Conservation (phyloP, 2,329 filamentous ascomycete species). For the Coleophoma cylindrospora region DNA sequence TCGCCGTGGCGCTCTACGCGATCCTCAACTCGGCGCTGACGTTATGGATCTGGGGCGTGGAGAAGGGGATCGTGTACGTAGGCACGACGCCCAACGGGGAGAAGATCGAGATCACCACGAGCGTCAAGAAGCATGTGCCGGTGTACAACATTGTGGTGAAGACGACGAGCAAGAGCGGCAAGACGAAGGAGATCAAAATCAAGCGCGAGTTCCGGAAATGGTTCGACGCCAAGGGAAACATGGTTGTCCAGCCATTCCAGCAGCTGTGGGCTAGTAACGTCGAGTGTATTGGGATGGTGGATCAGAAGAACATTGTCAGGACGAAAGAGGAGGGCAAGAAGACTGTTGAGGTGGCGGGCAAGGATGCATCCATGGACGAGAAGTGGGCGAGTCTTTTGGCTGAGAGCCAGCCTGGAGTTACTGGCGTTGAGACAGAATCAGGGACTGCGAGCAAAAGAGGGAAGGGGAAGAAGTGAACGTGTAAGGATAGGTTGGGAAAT, state of each 20-base stretch:
- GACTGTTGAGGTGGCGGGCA: slow-evolving; percentile 6
- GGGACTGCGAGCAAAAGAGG: slow-evolving; percentile 15
- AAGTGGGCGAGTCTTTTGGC: slow-evolving; percentile 24
- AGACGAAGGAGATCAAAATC: slow-evolving; percentile 38
- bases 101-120: slow-evolving; percentile 69
- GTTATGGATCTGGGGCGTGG: slow-evolving; percentile 79
- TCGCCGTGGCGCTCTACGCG: slow-evolving; percentile 76
- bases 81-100: slow-evolving; percentile 62
- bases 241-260: slow-evolving; percentile 74
- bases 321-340: slow-evolving; percentile 17
- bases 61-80: slow-evolving; percentile 77
- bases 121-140: slow-evolving; percentile 73
- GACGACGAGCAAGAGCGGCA: slow-evolving; percentile 27
- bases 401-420: slow-evolving; percentile 18
- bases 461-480: slow-evolving; percentile 21
- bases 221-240: slow-evolving; percentile 70
- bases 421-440: slow-evolving; percentile 8
- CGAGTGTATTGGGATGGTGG: slow-evolving; percentile 58
- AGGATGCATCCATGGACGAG: slow-evolving; percentile 20
- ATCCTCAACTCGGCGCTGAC: slow-evolving; percentile 73
- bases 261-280: slow-evolving; percentile 67
- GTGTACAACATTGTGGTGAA: slow-evolving; percentile 72
- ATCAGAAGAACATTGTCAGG: slow-evolving; percentile 51
- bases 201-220: slow-evolving; percentile 65
- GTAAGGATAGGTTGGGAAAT: background rate